These are phyloP conservation scores for Abelmoschus esculentus DNA, from an alignment of 345 rosid genomes.

Conservation along the genomic window DNA sequence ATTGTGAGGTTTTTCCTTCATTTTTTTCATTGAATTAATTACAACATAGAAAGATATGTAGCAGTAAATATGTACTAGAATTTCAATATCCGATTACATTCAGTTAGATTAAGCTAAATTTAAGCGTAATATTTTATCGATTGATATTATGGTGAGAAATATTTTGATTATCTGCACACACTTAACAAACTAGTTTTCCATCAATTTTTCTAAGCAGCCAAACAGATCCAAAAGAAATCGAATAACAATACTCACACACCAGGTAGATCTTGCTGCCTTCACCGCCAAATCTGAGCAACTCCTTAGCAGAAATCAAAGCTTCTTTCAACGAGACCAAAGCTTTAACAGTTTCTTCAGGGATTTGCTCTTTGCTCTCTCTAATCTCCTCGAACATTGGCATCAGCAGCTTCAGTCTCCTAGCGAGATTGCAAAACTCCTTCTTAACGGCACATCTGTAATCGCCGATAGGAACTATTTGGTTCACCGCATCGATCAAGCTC, in stretches of 20 bases:
- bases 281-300: slow-evolving; percentile 64
- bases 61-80: background rate
- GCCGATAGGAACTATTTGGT: slow-evolving; percentile 51
- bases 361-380: slow-evolving; percentile 48
- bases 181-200: background rate
- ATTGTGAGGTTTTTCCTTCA: background rate
- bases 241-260: slow-evolving; percentile 44
- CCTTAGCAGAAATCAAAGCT: slow-evolving; percentile 47
- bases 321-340: slow-evolving; percentile 42
- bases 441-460: slow-evolving; percentile 54
- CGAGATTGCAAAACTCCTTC: slow-evolving; percentile 71
- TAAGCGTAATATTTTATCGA: background rate
- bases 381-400: slow-evolving; percentile 84
- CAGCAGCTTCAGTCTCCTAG: slow-evolving; percentile 71
- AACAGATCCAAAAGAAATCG: slow-evolving; percentile 30
- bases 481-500: slow-evolving; percentile 59
- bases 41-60: background rate
- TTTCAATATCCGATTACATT: background rate
- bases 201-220: slow-evolving; percentile 16
- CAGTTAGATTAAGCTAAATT: background rate
- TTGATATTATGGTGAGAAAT: background rate
- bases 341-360: slow-evolving; percentile 36
- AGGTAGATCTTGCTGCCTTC: slow-evolving; percentile 89
- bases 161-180: background rate
- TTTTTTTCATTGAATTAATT: background rate